Evolutionary conservation across 2,329 filamentous ascomycete species (phyloP), one percentile per base, ranked within the genome.

Genomic region (Proliferodiscus dingleyae): DNA sequence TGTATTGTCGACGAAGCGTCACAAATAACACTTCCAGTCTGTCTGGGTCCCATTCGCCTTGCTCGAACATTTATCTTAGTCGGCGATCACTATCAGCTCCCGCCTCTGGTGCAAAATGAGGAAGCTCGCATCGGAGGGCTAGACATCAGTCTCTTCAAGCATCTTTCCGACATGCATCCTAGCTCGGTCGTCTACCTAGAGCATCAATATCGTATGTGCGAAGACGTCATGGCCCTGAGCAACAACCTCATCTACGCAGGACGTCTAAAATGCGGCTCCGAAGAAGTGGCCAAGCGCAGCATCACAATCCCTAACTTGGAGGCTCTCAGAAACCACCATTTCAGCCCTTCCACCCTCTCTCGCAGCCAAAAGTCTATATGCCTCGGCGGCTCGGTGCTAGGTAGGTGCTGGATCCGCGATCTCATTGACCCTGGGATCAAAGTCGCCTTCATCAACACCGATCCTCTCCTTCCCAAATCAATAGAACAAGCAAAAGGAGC

Each of bases 1-100:
- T 98, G 93, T 62, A 97, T 98, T 52, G 91, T 98, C 3, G 93
- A 98, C 55, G 93, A 98, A 67, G 93, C 93, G 1, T 96, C 90
- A 2, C 93, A 98, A 61, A 97, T 98, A 62, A 98, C 93, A 0
- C 71, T 98, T 16, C 93, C 93, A 0, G 91, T 96, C 16, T 97
- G 93, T 54, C 73, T 97, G 0, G 93, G 93, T 0, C 93, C 93
- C 0, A 94, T 98, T 56, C 82, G 93, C 9, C 87, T 96, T 80
- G 89, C 93, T 4, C 81, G 80, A 41, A 95, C 86, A 0, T 98
- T 98, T 66, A 87, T 98, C 15, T 78, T 98, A 0, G 93, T 98
- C 0, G 93, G 93, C 11, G 93, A 98, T 64, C 93, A 98, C 65
- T 93, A 95, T 62, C 93, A 98, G 64, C 76, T 98, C 2, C 93